Conservation (phyloP, 257 asterid genomes). For the Asclepias syriaca region DNA sequence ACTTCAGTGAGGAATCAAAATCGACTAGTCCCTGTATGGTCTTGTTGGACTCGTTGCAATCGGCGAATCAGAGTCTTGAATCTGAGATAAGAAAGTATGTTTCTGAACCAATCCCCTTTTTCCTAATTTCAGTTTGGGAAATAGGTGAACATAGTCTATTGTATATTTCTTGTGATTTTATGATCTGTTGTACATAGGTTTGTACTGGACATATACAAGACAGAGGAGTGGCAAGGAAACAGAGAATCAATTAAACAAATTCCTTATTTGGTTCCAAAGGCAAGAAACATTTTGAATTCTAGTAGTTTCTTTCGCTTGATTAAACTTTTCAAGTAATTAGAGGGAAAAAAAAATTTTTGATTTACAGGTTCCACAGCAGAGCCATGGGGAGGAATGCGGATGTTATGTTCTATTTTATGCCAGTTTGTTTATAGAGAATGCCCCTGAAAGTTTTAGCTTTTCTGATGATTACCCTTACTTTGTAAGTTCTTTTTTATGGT, state of each 20-base stretch:
- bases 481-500: constrained; percentile 35
- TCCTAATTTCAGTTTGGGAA: background rate
- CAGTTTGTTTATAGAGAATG: constrained; percentile 40
- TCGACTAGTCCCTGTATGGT: constrained; percentile 49
- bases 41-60: constrained; percentile 56
- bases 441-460: constrained; percentile 37
- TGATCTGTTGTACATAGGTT: constrained; percentile 32
- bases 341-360: background rate
- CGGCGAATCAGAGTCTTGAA: constrained; percentile 38
- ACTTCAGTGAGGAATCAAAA: constrained; percentile 42
- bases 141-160: background rate
- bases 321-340: constrained; percentile 10
- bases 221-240: constrained; percentile 30
- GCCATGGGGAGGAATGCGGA: constrained; percentile 48
- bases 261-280: constrained; percentile 58
- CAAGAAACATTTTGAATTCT: constrained; percentile 1
- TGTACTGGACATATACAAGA: constrained; percentile 39
- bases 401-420: constrained; percentile 50
- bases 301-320: background rate
- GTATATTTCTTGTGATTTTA: background rate
- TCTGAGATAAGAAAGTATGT: constrained; percentile 56
- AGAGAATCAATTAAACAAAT: constrained; percentile 29
- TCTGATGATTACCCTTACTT: constrained; percentile 56
- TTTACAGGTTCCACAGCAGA: constrained; percentile 75
- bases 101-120: constrained; percentile 1